Base-by-base conservation (phyloP, 2,329 filamentous ascomycete genomes). In the Aspergillus candidus region DNA sequence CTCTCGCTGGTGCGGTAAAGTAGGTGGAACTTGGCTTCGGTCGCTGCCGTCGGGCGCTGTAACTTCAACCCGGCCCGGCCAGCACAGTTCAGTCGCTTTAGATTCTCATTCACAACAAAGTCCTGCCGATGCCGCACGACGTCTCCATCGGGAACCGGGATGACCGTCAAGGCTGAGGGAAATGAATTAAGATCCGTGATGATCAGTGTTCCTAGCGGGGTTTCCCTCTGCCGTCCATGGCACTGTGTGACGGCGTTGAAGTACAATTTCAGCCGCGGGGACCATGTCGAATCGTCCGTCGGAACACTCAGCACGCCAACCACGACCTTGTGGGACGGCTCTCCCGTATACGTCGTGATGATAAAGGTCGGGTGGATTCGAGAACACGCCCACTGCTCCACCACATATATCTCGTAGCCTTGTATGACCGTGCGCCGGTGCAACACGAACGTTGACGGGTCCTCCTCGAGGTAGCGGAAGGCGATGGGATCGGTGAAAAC, bases 371-470 rank as follows among this genome's bases (percentile, higher is more conserved):
- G 91, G 50, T 94, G 88, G 44, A 82, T 78, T 41, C 93, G 82
- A 11, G 91, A 96, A 67, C 90, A 96, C 5, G 88, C 88, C 93
- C 93, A 98, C 74, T 98, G 93, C 66, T 97, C 93, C 52, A 97
- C 88, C 12, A 97, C 71, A 66, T 97, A 97, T 49, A 91, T 75
- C 65, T 97, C 90, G 68, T 96, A 97, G 53, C 91, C 91, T 48
- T 79, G 72, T 5, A 98, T 76, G 39, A 78, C 72, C 39, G 77
- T 75, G 43, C 81, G 80, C 41, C 84, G 83, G 55, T 90, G 80
- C 51, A 95, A 74, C 6, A 95, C 81, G 3, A 74, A 76, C 4
- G 88, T 89, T 4, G 78, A 80, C 1, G 82, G 74, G 52, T 97
- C 93, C 61, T 94, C 86, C 70, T 94, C 86, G 15, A 98, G 79